Evolutionary conservation across 306 rosid genomes (phyloP).

Genomic region (Leucaena leucocephala): DNA sequence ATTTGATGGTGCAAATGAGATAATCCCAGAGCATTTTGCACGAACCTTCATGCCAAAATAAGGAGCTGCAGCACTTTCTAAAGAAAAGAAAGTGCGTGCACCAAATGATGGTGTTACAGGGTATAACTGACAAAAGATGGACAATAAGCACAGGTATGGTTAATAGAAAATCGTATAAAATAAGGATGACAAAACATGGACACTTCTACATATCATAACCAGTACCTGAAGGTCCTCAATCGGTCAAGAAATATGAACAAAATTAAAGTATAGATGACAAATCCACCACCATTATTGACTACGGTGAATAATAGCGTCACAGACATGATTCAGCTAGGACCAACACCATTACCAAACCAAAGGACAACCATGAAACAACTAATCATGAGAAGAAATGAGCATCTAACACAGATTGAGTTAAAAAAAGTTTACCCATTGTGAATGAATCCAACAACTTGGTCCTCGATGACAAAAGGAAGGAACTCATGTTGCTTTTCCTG

Average conservation of each 20-base stretch:
- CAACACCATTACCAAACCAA: slow-evolving; percentile 18
- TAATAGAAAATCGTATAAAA: slow-evolving; percentile 28
- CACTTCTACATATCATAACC: slow-evolving; percentile 10
- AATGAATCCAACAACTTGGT: slow-evolving; percentile 67
- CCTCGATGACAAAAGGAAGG: slow-evolving; percentile 71
- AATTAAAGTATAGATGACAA: slow-evolving; percentile 20
- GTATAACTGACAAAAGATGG: slow-evolving; percentile 58
- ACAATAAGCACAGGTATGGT: slow-evolving; percentile 16
- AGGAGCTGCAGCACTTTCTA: slow-evolving; percentile 97
- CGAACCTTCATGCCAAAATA: slow-evolving; percentile 89
- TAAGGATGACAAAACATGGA: slow-evolving; percentile 5
- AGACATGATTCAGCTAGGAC: slow-evolving; percentile 9
- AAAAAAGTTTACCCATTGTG: slow-evolving; percentile 61
- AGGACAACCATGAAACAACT: slow-evolving; percentile 3
- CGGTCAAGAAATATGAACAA: slow-evolving; percentile 64
- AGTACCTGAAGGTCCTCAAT: slow-evolving; percentile 77
- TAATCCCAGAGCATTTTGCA: neutral
- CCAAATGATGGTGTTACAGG: slow-evolving; percentile 87
- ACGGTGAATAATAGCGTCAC: neutral
- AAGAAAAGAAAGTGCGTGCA: slow-evolving; percentile 58
- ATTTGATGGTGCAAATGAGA: neutral
- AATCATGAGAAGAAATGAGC: slow-evolving; percentile 28
- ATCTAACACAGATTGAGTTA: neutral
- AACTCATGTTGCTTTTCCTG: slow-evolving; percentile 77
- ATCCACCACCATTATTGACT: slow-evolving; percentile 11